Evolutionary conservation across 345 rosid species (phyloP).

Genomic region (Combretum micranthum): DNA sequence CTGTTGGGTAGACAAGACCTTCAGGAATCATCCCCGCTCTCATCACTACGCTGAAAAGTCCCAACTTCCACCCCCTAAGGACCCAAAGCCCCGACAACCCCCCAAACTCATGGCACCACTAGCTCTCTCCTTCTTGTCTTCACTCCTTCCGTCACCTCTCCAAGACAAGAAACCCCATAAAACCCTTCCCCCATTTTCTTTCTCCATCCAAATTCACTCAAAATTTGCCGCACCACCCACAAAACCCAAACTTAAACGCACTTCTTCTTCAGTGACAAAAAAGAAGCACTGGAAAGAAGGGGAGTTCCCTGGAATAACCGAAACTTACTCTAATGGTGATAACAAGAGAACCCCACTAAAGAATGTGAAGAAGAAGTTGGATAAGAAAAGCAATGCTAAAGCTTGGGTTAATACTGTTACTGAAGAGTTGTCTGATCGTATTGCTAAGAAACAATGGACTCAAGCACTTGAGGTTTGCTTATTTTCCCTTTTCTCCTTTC

Average conservation of each 20-base stretch:
- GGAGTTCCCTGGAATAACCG: conserved; percentile 54
- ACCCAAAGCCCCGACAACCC: too few relatives aligned
- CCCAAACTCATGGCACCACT: too few relatives aligned
- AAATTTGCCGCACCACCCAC: conserved; percentile 12
- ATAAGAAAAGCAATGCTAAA: conserved; percentile 48
- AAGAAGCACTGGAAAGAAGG: neutral
- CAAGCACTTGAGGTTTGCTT: conserved; percentile 65
- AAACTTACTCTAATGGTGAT: conserved; percentile 13
- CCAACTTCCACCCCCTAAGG: too few relatives aligned
- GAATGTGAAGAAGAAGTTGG: conserved; percentile 68
- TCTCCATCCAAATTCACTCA: conserved; percentile 13
- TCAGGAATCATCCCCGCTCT: too few relatives aligned
- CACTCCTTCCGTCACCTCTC: conserved; percentile 37
- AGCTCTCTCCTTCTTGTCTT: conserved; percentile 57
- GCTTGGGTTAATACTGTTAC: conserved; percentile 85
- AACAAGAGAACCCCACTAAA: conserved; percentile 48
- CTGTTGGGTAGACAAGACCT: too few relatives aligned
- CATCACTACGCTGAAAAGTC: too few relatives aligned
- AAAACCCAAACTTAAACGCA: neutral
- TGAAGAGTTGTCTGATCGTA: conserved; percentile 63
- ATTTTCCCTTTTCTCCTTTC: neutral
- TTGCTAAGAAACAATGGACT: conserved; percentile 71
- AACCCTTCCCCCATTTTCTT: conserved; percentile 3
- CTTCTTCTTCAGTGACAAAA: conserved; percentile 4
- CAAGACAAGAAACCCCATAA: conserved; percentile 12